Evolutionary conservation across 2,329 filamentous ascomycete species (phyloP), one percentile per base, ranked within the genome.

Genomic region (Thelonectria rubi): DNA sequence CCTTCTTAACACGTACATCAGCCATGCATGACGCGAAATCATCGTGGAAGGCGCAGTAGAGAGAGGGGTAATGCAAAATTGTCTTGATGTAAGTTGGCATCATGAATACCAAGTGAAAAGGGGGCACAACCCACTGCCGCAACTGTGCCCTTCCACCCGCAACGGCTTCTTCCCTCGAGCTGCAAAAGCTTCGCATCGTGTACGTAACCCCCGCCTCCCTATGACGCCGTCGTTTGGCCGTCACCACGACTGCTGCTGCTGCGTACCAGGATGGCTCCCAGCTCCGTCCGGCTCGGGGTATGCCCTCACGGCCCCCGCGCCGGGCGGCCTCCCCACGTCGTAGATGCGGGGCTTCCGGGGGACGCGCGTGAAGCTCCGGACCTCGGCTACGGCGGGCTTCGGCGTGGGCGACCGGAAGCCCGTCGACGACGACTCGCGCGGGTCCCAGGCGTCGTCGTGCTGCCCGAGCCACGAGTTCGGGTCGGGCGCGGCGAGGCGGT

Each of bases 331-430:
- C 14, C 63, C 62, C 17, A 72, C 57, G 1, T 70, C 60, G 39
- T 64, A 72, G n/a, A 68, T 58, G 2, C 68, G 63, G 10, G 69
- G 69, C 45, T 69, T 69, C 49, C 67, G 69, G 52, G 64, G 46
- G 5, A 66, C 42, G 9, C 69, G 63, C 24, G 67, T 69, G 26
- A 55, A 72, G 37, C 66, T 72, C 47, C 47, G 64, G 3, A 65
- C 55, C 56, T 72, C 69, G 11, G 69, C 69, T 26, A 72, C 62
- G 3, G 69, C 69, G 1, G 68, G 68, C 49, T 65, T 70, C 8
- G 69, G 69, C 8, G 69, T 72, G 5, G 69, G 64, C 4, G 64
- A 66, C 30, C 58, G 56, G 15, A 65, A 51, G 1, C 64, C 65
- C 15, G 58, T 64, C 14, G 68, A 72, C 17, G 52, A 58, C 2